Conservation (phyloP, 352 stramenopile species). For the Phytopythium litorale region DNA sequence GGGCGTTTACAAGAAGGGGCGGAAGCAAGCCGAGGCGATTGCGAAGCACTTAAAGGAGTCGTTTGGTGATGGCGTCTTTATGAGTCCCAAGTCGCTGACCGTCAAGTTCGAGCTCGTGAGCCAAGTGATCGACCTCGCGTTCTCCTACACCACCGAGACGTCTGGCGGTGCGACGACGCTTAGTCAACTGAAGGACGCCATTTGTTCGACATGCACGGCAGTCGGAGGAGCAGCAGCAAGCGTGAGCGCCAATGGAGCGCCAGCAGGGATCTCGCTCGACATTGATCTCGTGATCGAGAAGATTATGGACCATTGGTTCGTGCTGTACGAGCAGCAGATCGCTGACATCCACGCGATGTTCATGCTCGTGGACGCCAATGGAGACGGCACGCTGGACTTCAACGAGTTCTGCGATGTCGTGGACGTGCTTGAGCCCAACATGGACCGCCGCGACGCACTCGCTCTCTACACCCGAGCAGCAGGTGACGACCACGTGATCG, state of each 20-base stretch:
- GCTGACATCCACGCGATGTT: slow-evolving; percentile 79
- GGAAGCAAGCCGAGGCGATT: slow-evolving; percentile 61
- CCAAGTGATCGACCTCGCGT: slow-evolving; percentile 69
- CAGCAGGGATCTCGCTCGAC: slow-evolving; percentile 25
- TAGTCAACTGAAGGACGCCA: slow-evolving; percentile 54
- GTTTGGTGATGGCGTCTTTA: slow-evolving; percentile 68
- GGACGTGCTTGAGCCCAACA: slow-evolving; percentile 50
- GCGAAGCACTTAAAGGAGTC: slow-evolving; percentile 64
- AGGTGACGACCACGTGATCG: slow-evolving; percentile 72
- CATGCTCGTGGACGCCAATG: slow-evolving; percentile 57
- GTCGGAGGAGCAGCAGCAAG: neutral
- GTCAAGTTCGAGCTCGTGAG: slow-evolving; percentile 60
- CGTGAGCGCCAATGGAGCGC: neutral
- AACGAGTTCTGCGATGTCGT: slow-evolving; percentile 69
- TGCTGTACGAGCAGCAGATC: slow-evolving; percentile 72
- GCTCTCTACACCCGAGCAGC: slow-evolving; percentile 60
- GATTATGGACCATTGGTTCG: slow-evolving; percentile 78
- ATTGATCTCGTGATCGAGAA: slow-evolving; percentile 71
- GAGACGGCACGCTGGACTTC: slow-evolving; percentile 70
- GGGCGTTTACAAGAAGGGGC: slow-evolving; percentile 61
- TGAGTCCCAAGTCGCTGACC: slow-evolving; percentile 41
- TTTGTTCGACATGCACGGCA: slow-evolving; percentile 24
- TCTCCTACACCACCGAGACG: slow-evolving; percentile 57
- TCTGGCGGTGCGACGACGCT: slow-evolving; percentile 23
- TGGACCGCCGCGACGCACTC: slow-evolving; percentile 58